phyloP scores from a whole-genome alignment of 2,329 filamentous ascomycete species.

The Waltergamsia citrina region DNA sequence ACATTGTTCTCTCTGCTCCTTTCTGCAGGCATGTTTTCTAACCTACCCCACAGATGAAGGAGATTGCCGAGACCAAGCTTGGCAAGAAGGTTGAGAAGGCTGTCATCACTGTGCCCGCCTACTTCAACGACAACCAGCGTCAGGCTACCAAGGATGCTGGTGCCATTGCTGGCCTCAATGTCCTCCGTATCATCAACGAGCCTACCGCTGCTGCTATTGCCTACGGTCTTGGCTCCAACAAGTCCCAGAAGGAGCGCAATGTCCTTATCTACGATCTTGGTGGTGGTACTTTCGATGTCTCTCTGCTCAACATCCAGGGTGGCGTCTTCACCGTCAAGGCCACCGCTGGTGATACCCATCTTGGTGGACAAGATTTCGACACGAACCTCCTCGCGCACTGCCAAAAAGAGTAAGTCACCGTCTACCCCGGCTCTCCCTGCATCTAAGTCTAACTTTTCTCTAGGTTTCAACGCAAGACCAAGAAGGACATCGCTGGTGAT shows the following conservation, averaged over 20 bases:
- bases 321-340: conserved; percentile 99
- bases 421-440: conserved; percentile 52
- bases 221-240: conserved; percentile 92
- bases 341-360: conserved; percentile 92
- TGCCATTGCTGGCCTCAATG: conserved; percentile 93
- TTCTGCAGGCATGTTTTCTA: too few species aligned
- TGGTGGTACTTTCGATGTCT: conserved; percentile 99
- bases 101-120: conserved; percentile 96
- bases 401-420: conserved; percentile 86
- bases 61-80: conserved; percentile 96
- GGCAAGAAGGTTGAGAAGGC: conserved; percentile 99
- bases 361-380: conserved; percentile 95
- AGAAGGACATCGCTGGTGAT: conserved; percentile 72
- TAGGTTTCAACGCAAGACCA: conserved; percentile 53
- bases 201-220: conserved; percentile 96
- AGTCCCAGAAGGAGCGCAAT: conserved; percentile 95
- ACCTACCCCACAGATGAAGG: conserved; percentile 70
- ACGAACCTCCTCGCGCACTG: conserved; percentile 93
- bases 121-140: conserved; percentile 99
- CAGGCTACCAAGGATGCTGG: conserved; percentile 99
- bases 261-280: conserved; percentile 99
- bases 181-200: conserved; percentile 99
- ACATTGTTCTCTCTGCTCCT: conserved; percentile 3
- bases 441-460: conserved; percentile 42
- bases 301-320: conserved; percentile 95